Percentiles rank a stretch among this genome's conserved stretches.
Conservation (phyloP, 345 rosid genomes). For the Linum trigynum region DNA sequence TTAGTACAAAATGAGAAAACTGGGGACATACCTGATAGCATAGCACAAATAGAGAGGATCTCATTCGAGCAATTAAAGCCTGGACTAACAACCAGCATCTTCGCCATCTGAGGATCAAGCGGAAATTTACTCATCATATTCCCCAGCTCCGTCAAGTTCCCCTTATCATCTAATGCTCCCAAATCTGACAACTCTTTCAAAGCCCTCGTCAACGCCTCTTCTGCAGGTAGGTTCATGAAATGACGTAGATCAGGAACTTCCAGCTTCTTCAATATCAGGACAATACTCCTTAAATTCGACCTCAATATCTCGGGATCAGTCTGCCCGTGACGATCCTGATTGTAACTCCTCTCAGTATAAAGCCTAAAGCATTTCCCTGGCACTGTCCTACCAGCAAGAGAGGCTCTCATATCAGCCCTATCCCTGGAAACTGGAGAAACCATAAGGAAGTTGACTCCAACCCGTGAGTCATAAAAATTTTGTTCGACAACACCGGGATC, state of each 20-base stretch:
- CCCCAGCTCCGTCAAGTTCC: conserved; percentile 79
- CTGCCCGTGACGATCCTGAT: conserved; percentile 72
- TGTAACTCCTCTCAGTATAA: conserved; percentile 78
- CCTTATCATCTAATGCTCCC: conserved; percentile 93
- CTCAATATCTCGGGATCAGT: conserved; percentile 89
- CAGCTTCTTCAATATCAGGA: conserved; percentile 70
- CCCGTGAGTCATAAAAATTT: conserved; percentile 81
- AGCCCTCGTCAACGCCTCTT: conserved; percentile 91
- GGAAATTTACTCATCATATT: conserved; percentile 97
- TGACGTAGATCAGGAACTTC: conserved; percentile 87
- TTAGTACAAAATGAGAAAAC: conserved; percentile 1
- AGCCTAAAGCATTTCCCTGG: conserved; percentile 93
- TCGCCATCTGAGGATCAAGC: conserved; percentile 90
- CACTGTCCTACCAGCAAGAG: conserved; percentile 96
- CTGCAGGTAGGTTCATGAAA: conserved; percentile 96
- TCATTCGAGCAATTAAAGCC: conserved; percentile 96
- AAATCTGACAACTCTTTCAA: conserved; percentile 79
- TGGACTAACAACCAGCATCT: conserved; percentile 90
- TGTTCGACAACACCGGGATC: conserved; percentile 94
- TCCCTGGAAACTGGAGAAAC: conserved; percentile 96
- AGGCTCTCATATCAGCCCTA: conserved; percentile 95
- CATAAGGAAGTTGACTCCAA: conserved; percentile 78
- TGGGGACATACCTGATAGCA: conserved; percentile 73
- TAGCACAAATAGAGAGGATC: conserved; percentile 82
- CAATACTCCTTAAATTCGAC: conserved; percentile 87